Conservation (phyloP, 805 yeast species). For the Metschnikowia peoriensis region DNA sequence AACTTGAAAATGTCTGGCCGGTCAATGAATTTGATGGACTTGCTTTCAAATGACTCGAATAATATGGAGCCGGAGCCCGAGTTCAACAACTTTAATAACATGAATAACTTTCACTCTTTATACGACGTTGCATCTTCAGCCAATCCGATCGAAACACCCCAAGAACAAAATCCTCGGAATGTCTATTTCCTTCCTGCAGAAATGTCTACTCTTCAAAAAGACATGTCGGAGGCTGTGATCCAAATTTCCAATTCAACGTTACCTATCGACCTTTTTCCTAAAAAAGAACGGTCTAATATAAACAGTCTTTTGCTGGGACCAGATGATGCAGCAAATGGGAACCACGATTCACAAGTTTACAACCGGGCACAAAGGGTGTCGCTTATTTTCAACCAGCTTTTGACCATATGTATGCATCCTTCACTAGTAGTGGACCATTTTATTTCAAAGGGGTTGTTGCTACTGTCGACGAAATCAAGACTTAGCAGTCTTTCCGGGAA, state of each 20-base stretch:
- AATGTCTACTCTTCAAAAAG: constrained; percentile 33
- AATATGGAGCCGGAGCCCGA: constrained; percentile 7
- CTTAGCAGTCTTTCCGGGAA: constrained; percentile 58
- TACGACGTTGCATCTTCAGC: neutral
- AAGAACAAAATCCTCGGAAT: constrained; percentile 10
- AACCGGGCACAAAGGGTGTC: constrained; percentile 22
- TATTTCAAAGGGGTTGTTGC: constrained; percentile 64
- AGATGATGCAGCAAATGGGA: constrained; percentile 10
- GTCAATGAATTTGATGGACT: constrained; percentile 39
- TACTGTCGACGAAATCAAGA: constrained; percentile 62
- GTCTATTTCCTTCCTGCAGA: constrained; percentile 36
- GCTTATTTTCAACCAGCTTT: constrained; percentile 45
- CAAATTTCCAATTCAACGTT: constrained; percentile 30
- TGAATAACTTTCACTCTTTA: neutral
- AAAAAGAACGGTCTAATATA: constrained; percentile 33
- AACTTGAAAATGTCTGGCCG: constrained; percentile 1
- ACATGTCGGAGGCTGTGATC: constrained; percentile 32
- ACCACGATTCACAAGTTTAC: neutral
- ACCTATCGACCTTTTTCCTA: constrained; percentile 21
- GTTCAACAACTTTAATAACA: neutral
- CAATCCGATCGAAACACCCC: neutral
- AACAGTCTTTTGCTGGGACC: constrained; percentile 31
- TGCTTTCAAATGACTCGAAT: constrained; percentile 32
- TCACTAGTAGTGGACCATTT: constrained; percentile 73
- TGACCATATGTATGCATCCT: constrained; percentile 62